Percentiles rank a stretch among this genome's conserved stretches.
These are phyloP conservation scores for Cylindrotheca fusiformis DNA, from an alignment of 108 stramenopile genomes.

Conservation along the genomic window DNA sequence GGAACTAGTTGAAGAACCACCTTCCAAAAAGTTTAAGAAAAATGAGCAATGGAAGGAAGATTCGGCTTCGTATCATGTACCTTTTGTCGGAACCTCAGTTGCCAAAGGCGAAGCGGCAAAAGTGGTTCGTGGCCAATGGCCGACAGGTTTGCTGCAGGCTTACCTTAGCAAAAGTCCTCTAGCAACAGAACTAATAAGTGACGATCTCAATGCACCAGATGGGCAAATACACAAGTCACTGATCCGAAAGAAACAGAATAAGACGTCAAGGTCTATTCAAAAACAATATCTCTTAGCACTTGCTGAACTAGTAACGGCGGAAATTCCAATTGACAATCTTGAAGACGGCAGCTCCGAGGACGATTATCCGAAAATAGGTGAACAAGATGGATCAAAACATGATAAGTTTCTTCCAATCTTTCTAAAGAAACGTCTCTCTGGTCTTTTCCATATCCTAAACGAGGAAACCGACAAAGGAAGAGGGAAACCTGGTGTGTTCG, in stretches of 20 bases:
- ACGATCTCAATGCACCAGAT: slow-evolving; percentile 43
- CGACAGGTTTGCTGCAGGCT: slow-evolving; percentile 71
- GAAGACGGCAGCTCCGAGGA: slow-evolving; percentile 3
- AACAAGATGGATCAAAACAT: background rate
- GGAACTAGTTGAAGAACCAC: slow-evolving; percentile 22
- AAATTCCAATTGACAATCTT: slow-evolving; percentile 48
- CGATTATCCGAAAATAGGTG: background rate
- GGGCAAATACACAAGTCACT: slow-evolving; percentile 47
- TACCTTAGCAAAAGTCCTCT: slow-evolving; percentile 69
- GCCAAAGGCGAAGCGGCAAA: slow-evolving; percentile 45
- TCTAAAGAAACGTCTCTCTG: slow-evolving; percentile 51
- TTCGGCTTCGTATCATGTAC: slow-evolving; percentile 68
- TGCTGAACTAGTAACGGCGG: slow-evolving; percentile 45
- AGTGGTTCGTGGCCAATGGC: slow-evolving; percentile 57
- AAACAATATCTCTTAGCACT: slow-evolving; percentile 43
- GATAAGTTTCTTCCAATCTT: slow-evolving; percentile 42
- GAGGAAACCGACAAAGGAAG: slow-evolving; percentile 41
- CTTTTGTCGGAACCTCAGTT: slow-evolving; percentile 83
- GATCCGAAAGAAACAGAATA: slow-evolving; percentile 27
- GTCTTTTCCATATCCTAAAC: slow-evolving; percentile 37
- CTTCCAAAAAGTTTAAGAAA: slow-evolving; percentile 41
- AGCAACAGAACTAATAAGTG: slow-evolving; percentile 62
- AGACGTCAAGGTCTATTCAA: slow-evolving; percentile 30
- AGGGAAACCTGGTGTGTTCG: slow-evolving; percentile 27
- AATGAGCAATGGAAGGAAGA: slow-evolving; percentile 72